Evolutionary conservation across 129 eudicot species (phyloP), one percentile per base, ranked within the genome.

Genomic region (carrot (Daucus carota)): DNA sequence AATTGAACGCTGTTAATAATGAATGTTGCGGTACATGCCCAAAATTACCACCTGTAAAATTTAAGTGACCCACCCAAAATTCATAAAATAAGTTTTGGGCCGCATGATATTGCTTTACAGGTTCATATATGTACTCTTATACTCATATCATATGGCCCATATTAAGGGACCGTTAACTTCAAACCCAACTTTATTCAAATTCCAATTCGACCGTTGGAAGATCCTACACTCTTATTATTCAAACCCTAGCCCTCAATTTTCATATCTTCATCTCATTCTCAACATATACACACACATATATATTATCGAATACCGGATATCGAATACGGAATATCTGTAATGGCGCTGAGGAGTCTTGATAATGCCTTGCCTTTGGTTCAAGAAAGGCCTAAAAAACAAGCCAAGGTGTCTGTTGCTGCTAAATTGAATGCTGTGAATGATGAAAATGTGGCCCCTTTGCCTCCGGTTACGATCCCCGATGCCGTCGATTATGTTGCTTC

Each of bases 261-360:
- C 32, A 28, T n/a, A 57, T 15, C 11, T 20, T 6, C 22, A 70
- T 5, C 5, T 52, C 48, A 29, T 43, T 67, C 36, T 43, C 40
- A 60, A 44, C 38, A 4, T 22, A 14, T 8, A 48, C 1, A 32
- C 16, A 32, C 18, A 73, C 3, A 50, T 2, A n/a, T 11, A 41
- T 1, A n/a, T n/a, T n/a, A n/a, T n/a, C n/a, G n/a, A n/a, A n/a
- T n/a, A n/a, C n/a, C n/a, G n/a, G n/a, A 70, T 7, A 43, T 32
- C 44, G 1, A 6, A 3, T 48, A 13, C 16, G 43, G 6, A 73
- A 16, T 8, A 17, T 7, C n/a, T 26, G 16, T 60, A 86, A 89
- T 92, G 97, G 96, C 97, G 13, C 71, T 92, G 75, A 84, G 97
- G 76, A 33, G 96, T 71, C 89, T 89, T 18, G 97, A 92, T 80